Percentiles rank a stretch among this genome's conserved stretches.
Conservation (phyloP, 495 filamentous ascomycete genomes). For the Hypoxylon subgilvum region DNA sequence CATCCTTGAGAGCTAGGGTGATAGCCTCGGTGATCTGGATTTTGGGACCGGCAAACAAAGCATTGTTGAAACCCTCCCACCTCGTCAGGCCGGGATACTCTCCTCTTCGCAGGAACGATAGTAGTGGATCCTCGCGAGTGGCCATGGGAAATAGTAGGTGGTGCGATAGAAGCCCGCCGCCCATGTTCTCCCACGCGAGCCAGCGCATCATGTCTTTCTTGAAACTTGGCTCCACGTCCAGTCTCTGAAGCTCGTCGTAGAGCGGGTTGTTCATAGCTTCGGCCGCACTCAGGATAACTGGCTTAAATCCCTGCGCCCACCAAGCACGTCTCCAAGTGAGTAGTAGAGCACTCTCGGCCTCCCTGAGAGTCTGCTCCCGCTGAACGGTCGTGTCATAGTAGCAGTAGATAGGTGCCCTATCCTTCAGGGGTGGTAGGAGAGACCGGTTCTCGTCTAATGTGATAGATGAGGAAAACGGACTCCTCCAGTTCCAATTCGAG, state of each 20-base stretch:
- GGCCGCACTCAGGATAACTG: conserved; percentile 76
- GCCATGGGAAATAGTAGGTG: conserved; percentile 88
- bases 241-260: conserved; percentile 70
- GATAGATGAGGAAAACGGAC: conserved; percentile 82
- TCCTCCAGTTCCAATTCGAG: conserved; percentile 82
- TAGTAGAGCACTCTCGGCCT: conserved; percentile 78
- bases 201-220: conserved; percentile 80
- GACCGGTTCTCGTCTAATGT: conserved; percentile 85
- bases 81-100: conserved; percentile 73
- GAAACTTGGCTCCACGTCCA: conserved; percentile 58
- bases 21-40: conserved; percentile 68
- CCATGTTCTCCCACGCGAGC: conserved; percentile 94
- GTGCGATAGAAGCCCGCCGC: conserved; percentile 80
- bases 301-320: conserved; percentile 91
- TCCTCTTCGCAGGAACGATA: conserved; percentile 74
- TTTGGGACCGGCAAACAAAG: conserved; percentile 76
- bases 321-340: conserved; percentile 90
- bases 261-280: conserved; percentile 87
- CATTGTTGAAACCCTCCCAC: conserved; percentile 74
- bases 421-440: conserved; percentile 79
- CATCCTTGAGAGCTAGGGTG: conserved; percentile 63
- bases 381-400: conserved; percentile 79
- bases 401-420: conserved; percentile 84
- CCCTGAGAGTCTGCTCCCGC: conserved; percentile 63
- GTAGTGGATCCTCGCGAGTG: conserved; percentile 70